Conservation (phyloP, 1,139 yeast genomes). For the Debaryomyces udenii region DNA sequence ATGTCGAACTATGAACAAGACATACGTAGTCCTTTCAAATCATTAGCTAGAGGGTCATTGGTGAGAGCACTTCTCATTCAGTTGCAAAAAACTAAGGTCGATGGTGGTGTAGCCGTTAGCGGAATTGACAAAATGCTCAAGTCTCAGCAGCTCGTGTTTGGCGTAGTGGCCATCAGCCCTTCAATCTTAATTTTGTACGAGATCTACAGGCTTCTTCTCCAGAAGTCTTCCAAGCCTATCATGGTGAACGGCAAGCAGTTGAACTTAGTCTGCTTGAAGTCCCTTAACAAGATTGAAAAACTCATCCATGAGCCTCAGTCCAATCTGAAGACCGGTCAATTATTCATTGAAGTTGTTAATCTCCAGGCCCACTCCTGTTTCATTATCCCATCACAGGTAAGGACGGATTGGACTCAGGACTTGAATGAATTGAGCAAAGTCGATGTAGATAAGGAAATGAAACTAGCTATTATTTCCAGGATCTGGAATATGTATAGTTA, state of each 20-base stretch:
- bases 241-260: constrained; percentile 42
- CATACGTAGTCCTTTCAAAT: constrained; percentile 67
- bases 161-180: constrained; percentile 87
- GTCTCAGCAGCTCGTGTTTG: constrained; percentile 91
- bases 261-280: constrained; percentile 49
- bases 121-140: constrained; percentile 90
- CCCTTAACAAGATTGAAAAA: constrained; percentile 62
- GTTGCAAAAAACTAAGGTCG: constrained; percentile 92
- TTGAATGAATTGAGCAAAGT: constrained; percentile 52
- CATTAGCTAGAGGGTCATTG: constrained; percentile 67
- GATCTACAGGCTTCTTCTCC: constrained; percentile 26
- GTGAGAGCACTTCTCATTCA: constrained; percentile 81
- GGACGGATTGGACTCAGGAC: constrained; percentile 57
- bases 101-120: constrained; percentile 84
- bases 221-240: constrained; percentile 38
- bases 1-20: constrained; percentile 82
- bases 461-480: constrained; percentile 50
- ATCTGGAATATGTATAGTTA: constrained; percentile 58
- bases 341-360: constrained; percentile 60
- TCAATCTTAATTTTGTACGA: constrained; percentile 62
- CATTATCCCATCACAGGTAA: constrained; percentile 50
- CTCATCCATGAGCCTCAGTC: constrained; percentile 35
- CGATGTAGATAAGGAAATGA: constrained; percentile 29
- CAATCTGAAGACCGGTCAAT: constrained; percentile 45
- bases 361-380: constrained; percentile 51